Evolutionary conservation across 768 basidiomycete species (phyloP).

Genomic region (Baorangia bicolor): DNA sequence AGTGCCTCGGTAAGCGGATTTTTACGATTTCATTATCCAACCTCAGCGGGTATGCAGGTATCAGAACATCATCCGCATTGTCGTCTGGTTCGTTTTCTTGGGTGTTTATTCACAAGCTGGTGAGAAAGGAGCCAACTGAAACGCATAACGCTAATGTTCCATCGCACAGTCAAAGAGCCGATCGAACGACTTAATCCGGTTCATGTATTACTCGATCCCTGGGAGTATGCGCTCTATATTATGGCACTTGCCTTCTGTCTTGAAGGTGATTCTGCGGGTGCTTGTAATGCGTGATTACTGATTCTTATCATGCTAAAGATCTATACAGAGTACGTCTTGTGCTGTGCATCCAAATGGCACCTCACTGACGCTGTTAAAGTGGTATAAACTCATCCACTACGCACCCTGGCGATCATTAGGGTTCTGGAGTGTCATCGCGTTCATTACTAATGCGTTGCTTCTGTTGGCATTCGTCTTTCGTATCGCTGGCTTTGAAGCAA

Average conservation of each 20-base stretch:
- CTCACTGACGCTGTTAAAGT: conserved; percentile 38
- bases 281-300: conserved; percentile 35
- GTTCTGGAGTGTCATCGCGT: conserved; percentile 73
- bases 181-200: conserved; percentile 64
- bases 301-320: conserved; percentile 19
- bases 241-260: conserved; percentile 74
- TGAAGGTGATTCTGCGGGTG: conserved; percentile 59
- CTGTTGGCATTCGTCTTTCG: conserved; percentile 74
- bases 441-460: conserved; percentile 73
- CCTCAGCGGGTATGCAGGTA: conserved; percentile 46
- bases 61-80: conserved; percentile 79
- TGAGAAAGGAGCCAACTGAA: conserved; percentile 29
- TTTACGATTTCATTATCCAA: not conserved
- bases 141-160: not conserved
- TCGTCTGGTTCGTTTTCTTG: conserved; percentile 77
- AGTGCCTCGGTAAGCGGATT: conserved; percentile 61
- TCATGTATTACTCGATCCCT: conserved; percentile 60
- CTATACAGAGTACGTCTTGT: conserved; percentile 20
- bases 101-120: conserved; percentile 83
- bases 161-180: conserved; percentile 64
- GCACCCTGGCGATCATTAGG: conserved; percentile 79
- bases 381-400: conserved; percentile 68
- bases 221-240: conserved; percentile 79
- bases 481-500: conserved; percentile 48
- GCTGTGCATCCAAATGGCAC: not conserved